Evolutionary conservation across 169 alveolate species (phyloP), one percentile per base, ranked within the genome.

Genomic region (Plasmodium vinckei): DNA sequence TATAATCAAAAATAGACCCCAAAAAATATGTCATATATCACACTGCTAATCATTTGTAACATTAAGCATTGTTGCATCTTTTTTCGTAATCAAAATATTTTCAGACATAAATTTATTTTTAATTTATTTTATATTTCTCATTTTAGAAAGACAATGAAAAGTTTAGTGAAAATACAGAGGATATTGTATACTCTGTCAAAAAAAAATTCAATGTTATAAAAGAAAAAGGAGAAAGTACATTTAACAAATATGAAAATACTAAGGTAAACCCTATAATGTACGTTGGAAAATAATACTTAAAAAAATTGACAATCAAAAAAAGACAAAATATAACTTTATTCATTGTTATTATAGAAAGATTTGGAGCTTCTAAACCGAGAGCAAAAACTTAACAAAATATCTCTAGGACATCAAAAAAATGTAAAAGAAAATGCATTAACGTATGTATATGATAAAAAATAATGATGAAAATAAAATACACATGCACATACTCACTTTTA

Each of bases 111-210:
- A 13, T 25, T n/a, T 53, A 12, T 53, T 59, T 5, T 23, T 59
- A 15, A 65, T 23, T 39, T 39, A 9, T 61, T 47, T 27, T 44
- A 13, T 54, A 33, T 33, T 33, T 5, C 42, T 67, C 19, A 33
- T 12, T 56, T 63, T 57, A 79, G 89, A 79, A 79, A 54, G 89
- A 79, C 71, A 79, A 79, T 79, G 89, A 79, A 79, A 79, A 79
- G 25, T 51, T 79, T 25, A 79, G 59, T 17, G 89, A 79, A 65
- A 79, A 79, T 33, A 79, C 89, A 13, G 89, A 79, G 13, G 82
- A 46, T 42, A 64, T 79, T 67, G 89, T 79, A 17, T 79, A 79
- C 17, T 79, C 89, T 5, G 89, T 79, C 6, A 79, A 79, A 42
- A 79, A 79, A 51, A 79, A 67, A 65, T 79, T 79, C 44, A 79